Base-by-base conservation (phyloP, 768 basidiomycete species). In the Russula emetica region DNA sequence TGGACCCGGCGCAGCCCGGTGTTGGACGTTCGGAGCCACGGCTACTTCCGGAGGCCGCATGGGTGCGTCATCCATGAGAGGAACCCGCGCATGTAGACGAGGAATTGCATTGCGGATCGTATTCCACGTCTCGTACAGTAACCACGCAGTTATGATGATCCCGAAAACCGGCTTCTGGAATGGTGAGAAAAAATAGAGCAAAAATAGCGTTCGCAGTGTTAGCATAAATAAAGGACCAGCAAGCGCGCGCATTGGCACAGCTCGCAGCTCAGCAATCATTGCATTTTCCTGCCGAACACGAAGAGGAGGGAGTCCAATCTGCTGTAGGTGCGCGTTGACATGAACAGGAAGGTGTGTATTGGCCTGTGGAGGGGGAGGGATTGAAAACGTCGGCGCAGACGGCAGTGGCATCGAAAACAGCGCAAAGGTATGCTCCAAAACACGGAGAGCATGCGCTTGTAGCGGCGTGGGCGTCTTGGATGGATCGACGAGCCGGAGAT, bases 51-150 rank as follows among this genome's bases (percentile, higher is more conserved):
- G 60, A 13, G 57, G 56, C 26, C 60, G 64, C 32, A 44, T 28
- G 44, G 44, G 58, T 28, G 50, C 59, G 18, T 54, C 58, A 5
- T 40, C 55, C 10, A n/a, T 40, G 44, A 36, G 66, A 42, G 59
- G 42, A n/a, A 51, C 63, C 11, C 61, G 67, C 32, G 11, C 26
- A 18, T 50, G 49, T 7, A 42, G 54, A 8, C 53, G 62, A 18
- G 61, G 61, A n/a, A 69, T 64, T 9, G 62, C 68, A 32, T 61
- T 67, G 9, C 66, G 66, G 56, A 69, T 67, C 36, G 66, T 64
- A 30, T 67, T 67, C 68, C 68, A 69, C n/a, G 66, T 64, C 59
- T 69, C 66, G 18, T 67, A 69, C 1, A 69, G 52, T 34, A 69
- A 55, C 68, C 68, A 69, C 9, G 42, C 62, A 14, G 62, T 52